These are phyloP conservation scores for Primulina tabacum DNA, from an alignment of 257 asterid species.

Conservation along the genomic window DNA sequence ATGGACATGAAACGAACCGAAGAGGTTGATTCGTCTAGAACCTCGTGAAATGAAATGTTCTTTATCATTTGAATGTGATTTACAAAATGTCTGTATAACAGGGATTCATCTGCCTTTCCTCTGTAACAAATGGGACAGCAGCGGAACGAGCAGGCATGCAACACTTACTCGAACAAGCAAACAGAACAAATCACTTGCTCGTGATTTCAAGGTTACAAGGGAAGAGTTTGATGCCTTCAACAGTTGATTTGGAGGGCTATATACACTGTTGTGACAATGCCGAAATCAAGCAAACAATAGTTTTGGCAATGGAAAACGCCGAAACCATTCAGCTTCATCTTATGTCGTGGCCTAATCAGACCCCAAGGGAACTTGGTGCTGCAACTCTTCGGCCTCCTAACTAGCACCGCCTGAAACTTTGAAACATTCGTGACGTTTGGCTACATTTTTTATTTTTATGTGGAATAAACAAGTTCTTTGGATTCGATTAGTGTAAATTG, in stretches of 20 bases:
- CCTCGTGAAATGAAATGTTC: background rate
- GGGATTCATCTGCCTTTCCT: slow-evolving; percentile 45
- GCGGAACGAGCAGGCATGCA: slow-evolving; percentile 52
- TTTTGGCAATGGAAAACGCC: slow-evolving; percentile 37
- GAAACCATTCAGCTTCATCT: slow-evolving; percentile 38
- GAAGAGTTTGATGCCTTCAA: slow-evolving; percentile 51
- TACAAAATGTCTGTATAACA: background rate
- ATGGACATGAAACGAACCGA: slow-evolving; percentile 46
- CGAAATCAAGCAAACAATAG: slow-evolving; percentile 39
- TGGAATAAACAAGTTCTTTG: background rate
- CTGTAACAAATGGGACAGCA: slow-evolving; percentile 39
- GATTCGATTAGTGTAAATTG: background rate
- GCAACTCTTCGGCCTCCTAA: slow-evolving; percentile 46
- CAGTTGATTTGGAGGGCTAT: slow-evolving; percentile 40
- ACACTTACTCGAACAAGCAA: slow-evolving; percentile 40
- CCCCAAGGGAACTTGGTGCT: slow-evolving; percentile 19
- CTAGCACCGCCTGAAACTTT: background rate
- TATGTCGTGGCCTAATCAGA: slow-evolving; percentile 51
- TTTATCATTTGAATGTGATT: background rate
- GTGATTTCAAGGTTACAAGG: slow-evolving; percentile 58
- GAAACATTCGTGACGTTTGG: background rate
- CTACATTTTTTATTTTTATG: background rate
- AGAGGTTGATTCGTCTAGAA: slow-evolving; percentile 32
- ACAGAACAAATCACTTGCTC: slow-evolving; percentile 28
- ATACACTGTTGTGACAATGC: slow-evolving; percentile 47